Base-by-base conservation (phyloP, 768 basidiomycete genomes). In the Lactarius evosmus region DNA sequence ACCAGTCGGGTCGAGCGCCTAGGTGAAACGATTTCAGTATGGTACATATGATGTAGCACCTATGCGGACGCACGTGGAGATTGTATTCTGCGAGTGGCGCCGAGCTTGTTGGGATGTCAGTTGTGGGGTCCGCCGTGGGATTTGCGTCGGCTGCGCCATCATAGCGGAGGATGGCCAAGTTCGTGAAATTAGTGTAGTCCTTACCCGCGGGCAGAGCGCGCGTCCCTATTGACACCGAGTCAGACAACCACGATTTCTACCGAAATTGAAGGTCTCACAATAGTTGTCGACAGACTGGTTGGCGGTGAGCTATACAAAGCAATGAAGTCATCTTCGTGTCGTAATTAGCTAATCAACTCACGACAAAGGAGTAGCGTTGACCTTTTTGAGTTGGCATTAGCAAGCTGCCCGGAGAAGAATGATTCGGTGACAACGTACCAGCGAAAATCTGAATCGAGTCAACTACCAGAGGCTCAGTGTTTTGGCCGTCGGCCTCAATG, bases 401-500 rank as follows among this genome's bases (percentile, higher is more conserved):
- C 40, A 22, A 60, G 58, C 9, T 32, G 9, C 7, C 3, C 30
- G 16, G 22, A 14, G 16, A 5, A 16, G 7, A 14, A 33, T n/a
- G 11, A 55, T 32, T n/a, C 25, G 32, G 19, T 40, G 38, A 41
- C 17, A 17, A 7, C 58, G 25, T 40, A 65, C 64, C 64, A 1
- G 66, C 62, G 6, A 70, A 68, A 33, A 70, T 69, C 32, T 60
- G 62, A 22, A 70, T 55, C 2, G 58, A 61, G 44, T 70, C 69
- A 27, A 70, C 69, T 7, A 33, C 17, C 12, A 69, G 52, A 41
- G 69, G 69, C 36, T 70, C 12, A 25, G 57, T 41, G 22, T 52
- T 59, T 38, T n/a, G 38, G 40, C 69, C 69, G 51, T 70, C 69
- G n/a, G 63, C 69, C 54, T 70, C 69, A 40, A 70, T 70, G 40